Conservation (phyloP, 2,329 filamentous ascomycete species). For the Didymella arachidicola region DNA sequence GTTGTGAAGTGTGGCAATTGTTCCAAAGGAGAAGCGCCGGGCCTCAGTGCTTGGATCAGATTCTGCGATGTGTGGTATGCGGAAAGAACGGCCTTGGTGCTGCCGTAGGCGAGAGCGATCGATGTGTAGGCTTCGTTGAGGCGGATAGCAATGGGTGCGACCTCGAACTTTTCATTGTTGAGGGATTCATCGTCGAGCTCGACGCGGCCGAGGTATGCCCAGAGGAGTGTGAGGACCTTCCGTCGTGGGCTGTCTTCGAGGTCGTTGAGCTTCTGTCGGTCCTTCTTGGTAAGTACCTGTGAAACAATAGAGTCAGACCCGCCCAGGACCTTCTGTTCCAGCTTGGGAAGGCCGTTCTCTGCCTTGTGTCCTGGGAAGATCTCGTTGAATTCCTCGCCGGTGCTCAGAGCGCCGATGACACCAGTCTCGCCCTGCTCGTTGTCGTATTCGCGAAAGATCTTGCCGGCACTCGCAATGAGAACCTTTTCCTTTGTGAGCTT, state of each 20-base stretch:
- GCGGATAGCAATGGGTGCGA: constrained; percentile 83
- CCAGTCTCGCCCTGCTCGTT: constrained; percentile 82
- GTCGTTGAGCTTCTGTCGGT: constrained; percentile 78
- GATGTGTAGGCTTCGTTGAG: constrained; percentile 87
- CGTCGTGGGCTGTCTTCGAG: constrained; percentile 81
- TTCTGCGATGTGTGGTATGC: constrained; percentile 85
- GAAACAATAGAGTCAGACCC: constrained; percentile 62
- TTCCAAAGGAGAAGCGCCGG: constrained; percentile 83
- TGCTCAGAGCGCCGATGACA: constrained; percentile 81
- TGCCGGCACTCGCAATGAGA: constrained; percentile 90
- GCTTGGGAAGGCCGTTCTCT: constrained; percentile 79
- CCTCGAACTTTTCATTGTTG: constrained; percentile 86
- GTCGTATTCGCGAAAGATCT: constrained; percentile 91
- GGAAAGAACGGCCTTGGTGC: constrained; percentile 79
- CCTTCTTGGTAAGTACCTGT: constrained; percentile 72
- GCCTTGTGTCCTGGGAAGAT: constrained; percentile 79
- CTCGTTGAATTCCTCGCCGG: constrained; percentile 83
- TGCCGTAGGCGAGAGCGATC: constrained; percentile 87
- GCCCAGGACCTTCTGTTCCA: constrained; percentile 81
- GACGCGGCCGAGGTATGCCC: constrained; percentile 91
- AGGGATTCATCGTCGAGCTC: constrained; percentile 81
- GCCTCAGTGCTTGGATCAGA: constrained; percentile 87
- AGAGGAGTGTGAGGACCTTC: constrained; percentile 88
- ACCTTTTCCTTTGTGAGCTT: constrained; percentile 92
- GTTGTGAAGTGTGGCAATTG: constrained; percentile 89